Base-by-base conservation (phyloP, 2,329 filamentous ascomycete genomes). In the Cladosporium sp. region DNA sequence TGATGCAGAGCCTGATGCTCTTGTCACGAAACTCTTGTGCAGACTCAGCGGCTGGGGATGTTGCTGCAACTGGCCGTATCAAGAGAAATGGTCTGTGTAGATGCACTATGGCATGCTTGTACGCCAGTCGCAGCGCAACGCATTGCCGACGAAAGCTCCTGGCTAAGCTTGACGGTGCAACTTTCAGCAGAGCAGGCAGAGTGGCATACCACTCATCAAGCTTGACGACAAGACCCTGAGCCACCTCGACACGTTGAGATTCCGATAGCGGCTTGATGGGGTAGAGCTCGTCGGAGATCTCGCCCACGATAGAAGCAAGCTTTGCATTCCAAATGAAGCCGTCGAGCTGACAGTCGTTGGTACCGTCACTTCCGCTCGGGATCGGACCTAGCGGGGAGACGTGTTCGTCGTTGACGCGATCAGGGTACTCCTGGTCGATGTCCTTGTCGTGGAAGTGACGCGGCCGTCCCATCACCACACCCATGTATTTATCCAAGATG, bases 361-460 rank as follows among this genome's bases (percentile, higher is more conserved):
- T 45, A 1, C 6, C 36, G 4, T 51, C 54, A 13, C n/a, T 42
- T 5, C 50, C 47, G 32, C 35, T 50, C 1, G 19, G 24, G 20
- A 51, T 34, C 10, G 24, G 19, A 22, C 80, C 71, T 32, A 75
- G 65, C 8, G 75, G 63, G 0, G 78, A 75, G 70, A 86, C 78
- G 28, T 84, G 77, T 36, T 83, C 79, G 58, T 86, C 83, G 56
- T 83, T 82, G 42, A 84, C 75, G 1, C 73, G 63, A 15, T 77
- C 76, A 0, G 84, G 84, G n/a, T 83, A 74, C 2, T 80, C 77
- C 58, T 86, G 83, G 53, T 87, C 83, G 48, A 85, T 83, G 51
- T 87, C 83, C 34, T 85, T 81, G 44, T 87, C 83, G 49, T 84
- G 83, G 24, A 85, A 81, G 13, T 84, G 76, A 7, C 82, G 70